Conservation (phyloP, 129 eudicot genomes). For the Flaveria bidentis region DNA sequence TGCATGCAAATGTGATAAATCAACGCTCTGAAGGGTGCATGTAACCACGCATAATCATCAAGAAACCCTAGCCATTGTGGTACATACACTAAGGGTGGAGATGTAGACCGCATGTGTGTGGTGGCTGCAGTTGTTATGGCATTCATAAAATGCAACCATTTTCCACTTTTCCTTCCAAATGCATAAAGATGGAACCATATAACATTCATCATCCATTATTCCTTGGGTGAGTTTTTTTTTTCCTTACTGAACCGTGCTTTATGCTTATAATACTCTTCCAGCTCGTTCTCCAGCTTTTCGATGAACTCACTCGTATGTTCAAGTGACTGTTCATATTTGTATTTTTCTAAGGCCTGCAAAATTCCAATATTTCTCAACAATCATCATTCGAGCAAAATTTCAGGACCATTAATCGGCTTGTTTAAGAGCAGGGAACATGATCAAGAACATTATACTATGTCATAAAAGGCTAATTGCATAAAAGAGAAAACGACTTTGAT, state of each 20-base stretch:
- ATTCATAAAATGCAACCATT: background rate
- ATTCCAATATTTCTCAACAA: background rate
- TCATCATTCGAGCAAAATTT: background rate
- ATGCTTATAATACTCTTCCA: constrained; percentile 79
- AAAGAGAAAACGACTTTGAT: no score
- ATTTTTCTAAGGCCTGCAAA: constrained; percentile 85
- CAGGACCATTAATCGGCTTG: background rate
- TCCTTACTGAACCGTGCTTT: constrained; percentile 52
- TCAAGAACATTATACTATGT: background rate
- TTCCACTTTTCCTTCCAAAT: background rate
- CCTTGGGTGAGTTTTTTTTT: constrained; percentile 37
- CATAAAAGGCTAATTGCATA: no score
- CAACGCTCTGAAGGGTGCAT: background rate
- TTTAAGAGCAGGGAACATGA: background rate
- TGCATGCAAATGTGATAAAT: no score
- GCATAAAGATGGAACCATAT: constrained; percentile 27
- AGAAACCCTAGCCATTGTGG: background rate
- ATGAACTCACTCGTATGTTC: constrained; percentile 93
- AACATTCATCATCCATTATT: constrained; percentile 24
- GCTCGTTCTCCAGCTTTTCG: constrained; percentile 86
- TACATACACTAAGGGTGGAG: background rate
- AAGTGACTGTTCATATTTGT: constrained; percentile 76
- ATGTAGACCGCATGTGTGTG: no score
- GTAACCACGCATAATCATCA: background rate
- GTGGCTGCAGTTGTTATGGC: background rate